Percentiles rank a stretch among this genome's conserved stretches.
These are phyloP conservation scores for Thermomyces lanuginosus DNA, from an alignment of 2,329 filamentous ascomycete genomes.

Conservation along the genomic window DNA sequence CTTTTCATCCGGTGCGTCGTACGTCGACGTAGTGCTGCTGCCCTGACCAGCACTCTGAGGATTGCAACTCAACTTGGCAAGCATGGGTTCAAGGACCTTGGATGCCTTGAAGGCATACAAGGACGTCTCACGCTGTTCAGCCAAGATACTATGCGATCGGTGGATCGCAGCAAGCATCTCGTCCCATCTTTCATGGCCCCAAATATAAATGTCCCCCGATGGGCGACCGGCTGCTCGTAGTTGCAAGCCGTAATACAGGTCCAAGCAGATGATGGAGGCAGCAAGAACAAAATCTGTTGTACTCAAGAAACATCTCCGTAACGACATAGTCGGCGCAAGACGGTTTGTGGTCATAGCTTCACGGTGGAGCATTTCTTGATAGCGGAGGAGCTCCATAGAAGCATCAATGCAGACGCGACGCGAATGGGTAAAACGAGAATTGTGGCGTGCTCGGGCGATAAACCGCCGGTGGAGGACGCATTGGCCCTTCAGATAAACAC, in stretches of 20 bases:
- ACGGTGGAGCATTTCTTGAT: constrained; percentile 57
- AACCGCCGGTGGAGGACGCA: constrained; percentile 83
- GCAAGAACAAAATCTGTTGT: constrained; percentile 74
- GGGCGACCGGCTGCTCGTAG: constrained; percentile 16
- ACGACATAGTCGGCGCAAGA: no score
- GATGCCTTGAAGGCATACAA: constrained; percentile 85
- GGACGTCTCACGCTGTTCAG: constrained; percentile 55
- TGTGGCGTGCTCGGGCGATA: constrained; percentile 58
- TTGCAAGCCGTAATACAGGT: constrained; percentile 49
- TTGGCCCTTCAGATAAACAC: constrained; percentile 75
- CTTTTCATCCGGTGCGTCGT: constrained; percentile 38
- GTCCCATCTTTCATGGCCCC: constrained; percentile 36
- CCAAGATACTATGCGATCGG: constrained; percentile 63
- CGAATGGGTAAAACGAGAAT: constrained; percentile 68
- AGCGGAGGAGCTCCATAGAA: constrained; percentile 62
- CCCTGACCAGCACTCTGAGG: constrained; percentile 13
- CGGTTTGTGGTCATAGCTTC: constrained; percentile 59
- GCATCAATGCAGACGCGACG: constrained; percentile 72
- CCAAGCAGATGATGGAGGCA: constrained; percentile 67
- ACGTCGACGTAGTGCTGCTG: constrained; percentile 10
- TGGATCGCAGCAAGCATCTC: constrained; percentile 66
- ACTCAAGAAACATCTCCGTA: no score
- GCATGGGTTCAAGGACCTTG: constrained; percentile 64
- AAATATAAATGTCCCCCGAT: constrained; percentile 29
- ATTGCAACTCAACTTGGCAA: constrained; percentile 50